Evolutionary conservation across 2,329 filamentous ascomycete genomes (phyloP).

Genomic region (Fusarium sp.): DNA sequence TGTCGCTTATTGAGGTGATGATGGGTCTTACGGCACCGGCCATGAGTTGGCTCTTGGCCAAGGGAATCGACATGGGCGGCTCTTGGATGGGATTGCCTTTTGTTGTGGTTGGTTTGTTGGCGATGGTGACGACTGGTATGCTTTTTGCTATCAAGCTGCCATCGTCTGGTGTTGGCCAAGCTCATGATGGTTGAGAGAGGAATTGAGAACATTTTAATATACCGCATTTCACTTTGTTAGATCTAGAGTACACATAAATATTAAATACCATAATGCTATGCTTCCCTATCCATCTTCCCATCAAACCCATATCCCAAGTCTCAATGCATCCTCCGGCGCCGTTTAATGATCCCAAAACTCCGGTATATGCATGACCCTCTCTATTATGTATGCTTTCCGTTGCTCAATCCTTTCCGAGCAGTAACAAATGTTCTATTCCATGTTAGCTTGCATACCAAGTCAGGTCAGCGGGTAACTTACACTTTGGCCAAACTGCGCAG

Average conservation of each 20-base stretch:
- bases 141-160: constrained; percentile 49
- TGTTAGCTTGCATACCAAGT: background rate
- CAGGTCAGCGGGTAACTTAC: constrained; percentile 35
- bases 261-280: no score
- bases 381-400: background rate
- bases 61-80: constrained; percentile 59
- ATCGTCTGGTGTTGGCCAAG: constrained; percentile 27
- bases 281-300: no score
- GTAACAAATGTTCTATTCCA: constrained; percentile 48
- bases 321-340: background rate
- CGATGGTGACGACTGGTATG: constrained; percentile 44
- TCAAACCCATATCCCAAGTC: no score
- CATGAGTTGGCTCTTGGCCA: constrained; percentile 59
- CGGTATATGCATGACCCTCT: constrained; percentile 6
- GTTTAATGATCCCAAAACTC: constrained; percentile 24
- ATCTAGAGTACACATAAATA: no score
- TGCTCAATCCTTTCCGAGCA: constrained; percentile 44
- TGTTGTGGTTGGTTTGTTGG: constrained; percentile 51
- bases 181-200: constrained; percentile 7
- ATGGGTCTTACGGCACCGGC: constrained; percentile 60
- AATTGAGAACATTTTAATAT: no score
- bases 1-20: constrained; percentile 61
- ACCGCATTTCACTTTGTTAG: background rate
- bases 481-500: constrained; percentile 48
- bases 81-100: constrained; percentile 63